These are phyloP conservation scores for Kazachstania bromeliacearum DNA, from an alignment of 805 yeast species.

Conservation along the genomic window DNA sequence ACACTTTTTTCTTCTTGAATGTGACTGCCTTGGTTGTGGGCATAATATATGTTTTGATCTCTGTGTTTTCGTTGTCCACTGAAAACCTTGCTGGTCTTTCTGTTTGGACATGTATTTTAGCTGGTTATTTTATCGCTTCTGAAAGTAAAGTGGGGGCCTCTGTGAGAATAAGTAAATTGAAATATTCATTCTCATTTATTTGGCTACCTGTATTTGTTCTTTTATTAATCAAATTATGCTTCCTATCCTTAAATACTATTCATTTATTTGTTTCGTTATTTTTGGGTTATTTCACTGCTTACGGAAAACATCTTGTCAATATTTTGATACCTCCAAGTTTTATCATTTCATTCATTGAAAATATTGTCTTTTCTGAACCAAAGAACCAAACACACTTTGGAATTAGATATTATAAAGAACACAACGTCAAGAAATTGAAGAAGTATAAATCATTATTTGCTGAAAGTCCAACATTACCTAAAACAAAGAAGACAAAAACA, in stretches of 20 bases:
- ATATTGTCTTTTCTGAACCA: background rate
- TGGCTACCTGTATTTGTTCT: background rate
- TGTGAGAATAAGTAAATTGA: background rate
- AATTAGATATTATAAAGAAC: slow-evolving; percentile 47
- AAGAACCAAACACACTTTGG: slow-evolving; percentile 1
- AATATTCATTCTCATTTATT: background rate
- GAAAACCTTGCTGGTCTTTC: background rate
- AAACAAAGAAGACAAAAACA: background rate
- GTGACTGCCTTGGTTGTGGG: slow-evolving; percentile 1
- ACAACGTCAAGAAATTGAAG: slow-evolving; percentile 32
- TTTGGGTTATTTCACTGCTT: background rate
- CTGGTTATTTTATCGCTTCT: slow-evolving; percentile 2
- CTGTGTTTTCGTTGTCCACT: background rate
- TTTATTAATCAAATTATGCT: background rate
- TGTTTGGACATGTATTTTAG: slow-evolving; percentile 2
- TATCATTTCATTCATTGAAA: background rate
- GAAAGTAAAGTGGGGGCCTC: slow-evolving; percentile 3
- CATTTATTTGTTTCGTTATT: background rate
- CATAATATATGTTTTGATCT: background rate
- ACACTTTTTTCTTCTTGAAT: slow-evolving; percentile 2
- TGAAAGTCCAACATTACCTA: slow-evolving; percentile 1
- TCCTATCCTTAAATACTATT: background rate
- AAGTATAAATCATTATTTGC: slow-evolving; percentile 25
- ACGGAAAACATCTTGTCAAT: background rate
- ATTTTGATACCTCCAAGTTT: slow-evolving; percentile 3